These are phyloP conservation scores for Plasmopara viticola DNA, from an alignment of 352 stramenopile species.

Conservation along the genomic window DNA sequence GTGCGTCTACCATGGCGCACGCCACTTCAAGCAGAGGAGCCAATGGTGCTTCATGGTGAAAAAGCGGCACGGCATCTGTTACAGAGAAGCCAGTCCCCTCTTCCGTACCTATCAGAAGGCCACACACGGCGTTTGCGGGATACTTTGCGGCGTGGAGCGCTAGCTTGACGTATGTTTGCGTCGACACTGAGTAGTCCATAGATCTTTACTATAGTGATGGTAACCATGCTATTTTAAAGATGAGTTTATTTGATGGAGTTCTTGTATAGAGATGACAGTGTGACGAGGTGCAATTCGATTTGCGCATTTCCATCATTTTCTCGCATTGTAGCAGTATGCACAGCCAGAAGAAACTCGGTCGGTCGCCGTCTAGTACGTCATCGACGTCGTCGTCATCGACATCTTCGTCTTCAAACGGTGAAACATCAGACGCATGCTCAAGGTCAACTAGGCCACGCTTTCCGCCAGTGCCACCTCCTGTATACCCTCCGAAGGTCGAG, in stretches of 20 bases:
- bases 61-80: slow-evolving; percentile 64
- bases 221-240: neutral
- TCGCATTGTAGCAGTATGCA: slow-evolving; percentile 10
- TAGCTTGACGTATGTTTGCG: slow-evolving; percentile 69
- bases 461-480: slow-evolving; percentile 36
- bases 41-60: slow-evolving; percentile 69
- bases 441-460: slow-evolving; percentile 30
- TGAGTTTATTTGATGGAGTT: too few relatives aligned
- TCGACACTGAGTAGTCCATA: slow-evolving; percentile 52
- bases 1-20: slow-evolving; percentile 62
- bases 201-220: slow-evolving; percentile 10
- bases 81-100: slow-evolving; percentile 40
- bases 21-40: slow-evolving; percentile 58
- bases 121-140: slow-evolving; percentile 36
- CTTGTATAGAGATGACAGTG: neutral
- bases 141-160: slow-evolving; percentile 64
- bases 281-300: slow-evolving; percentile 10
- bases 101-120: slow-evolving; percentile 55
- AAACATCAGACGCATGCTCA: slow-evolving; percentile 9
- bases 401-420: slow-evolving; percentile 32
- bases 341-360: slow-evolving; percentile 24
- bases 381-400: slow-evolving; percentile 34
- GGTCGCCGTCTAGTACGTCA: slow-evolving; percentile 43
- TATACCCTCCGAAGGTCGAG: slow-evolving; percentile 43
- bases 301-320: slow-evolving; percentile 16